Base-by-base conservation (phyloP, 2,329 filamentous ascomycete genomes). In the Aspergillus fumigatiaffinis region DNA sequence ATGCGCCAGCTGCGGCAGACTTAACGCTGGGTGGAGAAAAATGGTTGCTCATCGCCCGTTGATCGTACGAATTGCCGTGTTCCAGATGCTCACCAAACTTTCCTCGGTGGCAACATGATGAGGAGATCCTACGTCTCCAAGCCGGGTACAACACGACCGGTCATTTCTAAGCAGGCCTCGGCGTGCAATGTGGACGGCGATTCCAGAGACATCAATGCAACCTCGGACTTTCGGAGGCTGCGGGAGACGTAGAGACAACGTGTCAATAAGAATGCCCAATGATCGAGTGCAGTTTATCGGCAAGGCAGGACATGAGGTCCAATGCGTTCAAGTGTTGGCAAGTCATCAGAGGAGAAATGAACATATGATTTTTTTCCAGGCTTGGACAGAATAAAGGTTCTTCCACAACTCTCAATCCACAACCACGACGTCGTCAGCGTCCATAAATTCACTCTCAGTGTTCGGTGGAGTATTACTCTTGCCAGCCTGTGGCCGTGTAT, bases 361-460 rank as follows among this genome's bases (percentile, higher is more conserved):
- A 14, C 21, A 17, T 7, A 7, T 7, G 6, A 26, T 6, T 14
- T 26, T 44, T n/a, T 26, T 4, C 23, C 21, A 26, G 8, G 14
- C 44, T 21, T 23, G 21, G 44, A 26, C 20, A 26, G 9, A 10
- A 14, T 6, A 6, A 5, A 17, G 5, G 6, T 23, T 5, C 21
- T 47, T 10, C 20, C 20, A 6, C 20, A 25, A 10, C 25, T 41
- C 44, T 65, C 61, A 71, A 52, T 72, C 65, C 55, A 75, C 64
- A n/a, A 74, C 59, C 50, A 74, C 71, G 28, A 74, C 66, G 53
- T 74, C 72, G 46, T 73, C 71, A 5, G 50, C 64, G 56, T 73
- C 71, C 66, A 70, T 68, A 46, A 69, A 70, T 28, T 64, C 63
- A 41, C 64, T 63, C 32, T 65, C 64, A 14, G 60, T 25, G 51